A percentile compares a stretch with the other conserved stretches of the same genome.
phyloP scores from a whole-genome alignment of 768 basidiomycete genomes.

The Trametes sanguinea region DNA sequence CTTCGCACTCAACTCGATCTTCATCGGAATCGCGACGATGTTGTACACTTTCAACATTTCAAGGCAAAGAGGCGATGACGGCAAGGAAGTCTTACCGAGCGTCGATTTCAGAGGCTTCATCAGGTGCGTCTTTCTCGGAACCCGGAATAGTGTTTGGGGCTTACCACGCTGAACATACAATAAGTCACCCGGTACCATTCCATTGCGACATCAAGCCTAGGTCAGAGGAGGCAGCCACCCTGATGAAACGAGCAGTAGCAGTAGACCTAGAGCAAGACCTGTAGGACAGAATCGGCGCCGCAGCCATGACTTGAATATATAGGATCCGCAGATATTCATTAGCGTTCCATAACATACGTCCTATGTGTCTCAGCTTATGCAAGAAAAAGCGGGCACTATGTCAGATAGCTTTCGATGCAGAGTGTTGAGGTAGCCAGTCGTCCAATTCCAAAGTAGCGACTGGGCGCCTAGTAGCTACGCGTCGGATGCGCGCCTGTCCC shows the following conservation, averaged over 20 bases:
- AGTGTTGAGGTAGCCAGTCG: not conserved
- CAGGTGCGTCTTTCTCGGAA: constrained; percentile 15
- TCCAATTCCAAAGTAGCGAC: not conserved
- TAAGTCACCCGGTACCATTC: constrained; percentile 22
- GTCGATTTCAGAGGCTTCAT: constrained; percentile 29
- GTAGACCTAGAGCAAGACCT: not conserved
- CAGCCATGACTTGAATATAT: not conserved
- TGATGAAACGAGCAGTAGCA: constrained; percentile 14
- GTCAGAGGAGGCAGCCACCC: constrained; percentile 16
- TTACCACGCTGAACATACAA: too few species aligned
- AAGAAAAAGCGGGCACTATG: too few species aligned
- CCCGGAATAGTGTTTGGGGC: too few species aligned
- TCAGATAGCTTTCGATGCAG: too few species aligned
- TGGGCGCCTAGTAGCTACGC: too few species aligned
- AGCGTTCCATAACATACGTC: too few species aligned
- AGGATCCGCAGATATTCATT: not conserved
- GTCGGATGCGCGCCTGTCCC: not conserved
- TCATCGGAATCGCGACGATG: constrained; percentile 29
- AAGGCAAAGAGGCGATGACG: constrained; percentile 25
- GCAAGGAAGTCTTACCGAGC: constrained; percentile 27
- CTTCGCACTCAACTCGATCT: constrained; percentile 32
- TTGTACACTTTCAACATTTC: constrained; percentile 30
- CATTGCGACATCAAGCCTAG: constrained; percentile 25
- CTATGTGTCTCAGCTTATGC: too few species aligned
- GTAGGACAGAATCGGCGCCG: not conserved